These are phyloP conservation scores for Ogataea trehaloabstinens DNA, from an alignment of 805 yeast species.

Conservation along the genomic window DNA sequence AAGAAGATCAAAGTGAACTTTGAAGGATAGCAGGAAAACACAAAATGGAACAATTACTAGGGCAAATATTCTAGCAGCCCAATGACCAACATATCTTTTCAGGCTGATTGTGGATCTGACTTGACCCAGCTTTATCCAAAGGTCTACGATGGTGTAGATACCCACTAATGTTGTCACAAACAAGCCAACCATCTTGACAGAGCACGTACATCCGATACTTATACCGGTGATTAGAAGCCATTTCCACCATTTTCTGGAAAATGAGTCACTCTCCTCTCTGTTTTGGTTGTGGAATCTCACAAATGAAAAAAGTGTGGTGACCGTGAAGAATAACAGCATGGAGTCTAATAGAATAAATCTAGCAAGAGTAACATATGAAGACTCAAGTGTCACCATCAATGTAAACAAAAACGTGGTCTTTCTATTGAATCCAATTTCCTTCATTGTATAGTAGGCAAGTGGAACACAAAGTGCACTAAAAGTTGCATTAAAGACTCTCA, in stretches of 20 bases:
- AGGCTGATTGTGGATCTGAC: constrained; percentile 42
- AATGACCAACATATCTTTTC: constrained; percentile 53
- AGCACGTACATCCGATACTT: constrained; percentile 83
- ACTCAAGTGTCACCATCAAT: constrained; percentile 77
- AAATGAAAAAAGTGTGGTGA: constrained; percentile 73
- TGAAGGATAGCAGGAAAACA: constrained; percentile 66
- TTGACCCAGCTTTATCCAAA: constrained; percentile 89
- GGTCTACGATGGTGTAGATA: constrained; percentile 79
- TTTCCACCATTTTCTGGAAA: constrained; percentile 86
- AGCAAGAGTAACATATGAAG: constrained; percentile 79
- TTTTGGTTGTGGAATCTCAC: constrained; percentile 67
- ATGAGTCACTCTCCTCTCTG: constrained; percentile 42
- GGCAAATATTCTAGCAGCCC: constrained; percentile 65
- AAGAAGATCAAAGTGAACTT: constrained; percentile 70
- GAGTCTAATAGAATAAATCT: constrained; percentile 91
- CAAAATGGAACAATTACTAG: constrained; percentile 61
- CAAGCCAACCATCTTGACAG: constrained; percentile 96
- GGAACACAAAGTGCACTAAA: constrained; percentile 87
- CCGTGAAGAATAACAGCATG: constrained; percentile 84
- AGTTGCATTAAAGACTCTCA: constrained; percentile 85
- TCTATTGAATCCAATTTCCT: constrained; percentile 68
- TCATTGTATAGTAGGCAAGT: constrained; percentile 77
- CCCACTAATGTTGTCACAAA: constrained; percentile 89
- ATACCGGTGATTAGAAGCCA: constrained; percentile 87
- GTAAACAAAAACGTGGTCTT: constrained; percentile 76